Evolutionary conservation across 2,329 filamentous ascomycete genomes (phyloP), one percentile per base, ranked within the genome.

Genomic region (Alternaria incomplexa): DNA sequence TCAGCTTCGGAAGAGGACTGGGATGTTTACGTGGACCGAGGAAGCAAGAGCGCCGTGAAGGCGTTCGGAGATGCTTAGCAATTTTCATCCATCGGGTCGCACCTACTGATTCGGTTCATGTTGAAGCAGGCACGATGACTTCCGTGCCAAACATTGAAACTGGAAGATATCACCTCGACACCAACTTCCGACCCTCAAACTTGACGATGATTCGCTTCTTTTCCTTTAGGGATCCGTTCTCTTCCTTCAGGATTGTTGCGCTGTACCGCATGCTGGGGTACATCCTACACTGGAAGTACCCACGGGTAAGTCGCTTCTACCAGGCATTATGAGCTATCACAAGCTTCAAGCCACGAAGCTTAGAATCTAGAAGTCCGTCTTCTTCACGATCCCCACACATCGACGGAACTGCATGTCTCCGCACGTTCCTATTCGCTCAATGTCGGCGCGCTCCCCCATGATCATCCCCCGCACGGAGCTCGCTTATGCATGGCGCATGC

Each of bases 401-500:
- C 28, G 23, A 47, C 23, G 36, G 26, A 20, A 36, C 13, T 54
- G 22, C 32, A 36, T 32, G 48, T 22, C 44, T 61, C 65, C 58
- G 45, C 20, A 23, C 10, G 23, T 45, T 40, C 64, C 62, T 45
- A 73, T 73, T 73, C 57, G 71, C 46, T 25, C 23, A 54, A 62
- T 69, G 70, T 72, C 71, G 71, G 71, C 44, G 56, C 71, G 66
- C 55, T 23, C 7, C 45, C 28, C 44, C 40, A 51, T 56, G 55
- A 50, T 48, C 53, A 53, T 64, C 53, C 59, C 54, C 62, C 50
- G 43, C 62, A 45, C 26, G 45, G 23, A 26, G 30, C 58, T 66
- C 62, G 65, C 65, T 68, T 62, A 65, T 51, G 63, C 63, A 64
- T 17, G 55, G 26, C 30, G 22, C 48, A 58, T 25, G 36, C 23